These are phyloP conservation scores for Moringa oleifera DNA, from an alignment of 345 rosid genomes.

Conservation along the genomic window DNA sequence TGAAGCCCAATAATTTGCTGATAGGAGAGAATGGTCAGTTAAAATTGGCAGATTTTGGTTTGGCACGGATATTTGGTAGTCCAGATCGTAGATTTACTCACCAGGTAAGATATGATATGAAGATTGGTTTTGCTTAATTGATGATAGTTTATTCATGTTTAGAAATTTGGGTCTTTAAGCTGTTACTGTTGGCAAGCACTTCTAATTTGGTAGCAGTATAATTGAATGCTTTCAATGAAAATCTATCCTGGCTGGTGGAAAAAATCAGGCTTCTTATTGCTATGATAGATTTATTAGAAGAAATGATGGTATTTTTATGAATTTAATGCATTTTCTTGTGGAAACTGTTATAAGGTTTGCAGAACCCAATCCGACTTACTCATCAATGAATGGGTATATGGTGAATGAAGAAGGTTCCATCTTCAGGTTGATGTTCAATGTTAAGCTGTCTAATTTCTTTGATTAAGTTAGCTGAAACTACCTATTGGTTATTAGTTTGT, in stretches of 20 bases:
- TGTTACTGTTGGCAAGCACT: too few species aligned
- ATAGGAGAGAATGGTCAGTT: constrained; percentile 52
- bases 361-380: neutral
- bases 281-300: neutral
- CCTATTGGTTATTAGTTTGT: too few species aligned
- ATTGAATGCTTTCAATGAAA: too few species aligned
- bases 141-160: neutral
- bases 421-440: too few species aligned
- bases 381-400: too few species aligned
- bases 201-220: too few species aligned
- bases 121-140: neutral
- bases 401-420: too few species aligned
- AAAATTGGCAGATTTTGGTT: constrained; percentile 55
- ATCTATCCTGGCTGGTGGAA: too few species aligned
- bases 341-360: neutral
- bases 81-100: constrained; percentile 61
- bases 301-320: neutral
- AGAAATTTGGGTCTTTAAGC: neutral
- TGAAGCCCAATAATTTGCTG: constrained; percentile 60
- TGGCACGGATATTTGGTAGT: constrained; percentile 56
- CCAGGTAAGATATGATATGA: constrained; percentile 26
- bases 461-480: neutral
- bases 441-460: neutral
- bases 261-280: neutral
- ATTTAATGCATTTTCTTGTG: neutral